Conservation (phyloP, 805 yeast genomes). For the Candida awuae region DNA sequence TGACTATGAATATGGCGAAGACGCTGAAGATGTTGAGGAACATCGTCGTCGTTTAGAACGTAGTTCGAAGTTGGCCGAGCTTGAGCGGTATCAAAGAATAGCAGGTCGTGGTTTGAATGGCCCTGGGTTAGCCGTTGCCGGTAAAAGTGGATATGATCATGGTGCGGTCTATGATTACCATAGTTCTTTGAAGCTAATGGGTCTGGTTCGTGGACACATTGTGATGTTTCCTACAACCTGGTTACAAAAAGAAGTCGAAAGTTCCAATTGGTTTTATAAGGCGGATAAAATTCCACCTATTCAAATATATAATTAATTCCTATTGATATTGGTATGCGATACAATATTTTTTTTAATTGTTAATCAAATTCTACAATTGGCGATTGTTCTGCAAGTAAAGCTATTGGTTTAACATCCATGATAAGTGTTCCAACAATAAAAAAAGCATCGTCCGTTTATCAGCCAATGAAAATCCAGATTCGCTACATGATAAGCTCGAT, state of each 20-base stretch:
- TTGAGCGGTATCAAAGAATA: conserved; percentile 23
- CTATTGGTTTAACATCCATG: no score
- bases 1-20: not conserved
- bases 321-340: no score
- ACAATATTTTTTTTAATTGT: no score
- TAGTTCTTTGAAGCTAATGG: conserved; percentile 66
- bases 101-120: no score
- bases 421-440: no score
- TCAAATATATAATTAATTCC: conserved; percentile 69
- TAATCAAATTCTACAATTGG: no score
- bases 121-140: conserved; percentile 5
- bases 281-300: conserved; percentile 92
- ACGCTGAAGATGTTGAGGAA: conserved; percentile 5
- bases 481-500: no score
- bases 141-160: conserved; percentile 2
- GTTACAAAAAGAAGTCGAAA: conserved; percentile 78
- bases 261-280: conserved; percentile 92
- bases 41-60: conserved; percentile 17
- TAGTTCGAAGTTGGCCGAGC: conserved; percentile 22
- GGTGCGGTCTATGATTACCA: conserved; percentile 44
- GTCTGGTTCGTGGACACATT: conserved; percentile 74
- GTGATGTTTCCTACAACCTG: conserved; percentile 91
- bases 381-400: no score
- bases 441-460: no score
- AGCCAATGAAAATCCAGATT: no score